Conservation (phyloP, 108 stramenopile species). For the Discostella stelligeroides region DNA sequence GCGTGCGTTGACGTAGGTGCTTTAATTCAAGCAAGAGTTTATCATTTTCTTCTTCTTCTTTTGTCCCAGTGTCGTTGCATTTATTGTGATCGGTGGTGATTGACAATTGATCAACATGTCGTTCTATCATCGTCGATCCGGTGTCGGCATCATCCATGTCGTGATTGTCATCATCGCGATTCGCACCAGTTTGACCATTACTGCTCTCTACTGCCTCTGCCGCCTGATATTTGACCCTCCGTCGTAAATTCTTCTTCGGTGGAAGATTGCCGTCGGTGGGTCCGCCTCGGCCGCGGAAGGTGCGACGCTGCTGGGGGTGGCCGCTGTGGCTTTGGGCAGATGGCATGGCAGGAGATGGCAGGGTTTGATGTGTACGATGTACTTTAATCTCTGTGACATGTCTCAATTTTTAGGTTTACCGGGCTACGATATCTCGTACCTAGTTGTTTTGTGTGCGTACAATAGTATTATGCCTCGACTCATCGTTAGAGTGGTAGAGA, state of each 20-base stretch:
- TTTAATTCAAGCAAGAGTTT: constrained; percentile 43
- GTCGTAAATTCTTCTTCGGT: constrained; percentile 16
- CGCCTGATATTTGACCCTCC: constrained; percentile 28
- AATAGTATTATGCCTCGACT: too few relatives aligned
- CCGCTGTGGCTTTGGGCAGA: too few relatives aligned
- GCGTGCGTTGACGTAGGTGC: constrained; percentile 56
- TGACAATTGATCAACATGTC: background rate
- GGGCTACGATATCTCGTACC: too few relatives aligned
- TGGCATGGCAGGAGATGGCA: too few relatives aligned
- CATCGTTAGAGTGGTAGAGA: too few relatives aligned
- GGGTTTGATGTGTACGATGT: too few relatives aligned
- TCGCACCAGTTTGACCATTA: background rate
- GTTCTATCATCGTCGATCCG: background rate
- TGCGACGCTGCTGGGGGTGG: too few relatives aligned
- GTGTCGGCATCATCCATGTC: background rate
- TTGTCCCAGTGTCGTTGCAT: background rate
- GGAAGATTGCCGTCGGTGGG: too few relatives aligned
- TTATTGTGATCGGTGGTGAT: background rate
- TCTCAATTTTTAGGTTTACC: too few relatives aligned
- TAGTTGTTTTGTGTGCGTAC: too few relatives aligned
- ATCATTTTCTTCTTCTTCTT: background rate
- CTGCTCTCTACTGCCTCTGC: background rate
- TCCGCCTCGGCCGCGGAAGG: too few relatives aligned
- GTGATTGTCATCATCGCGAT: background rate
- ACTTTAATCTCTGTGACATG: too few relatives aligned